Percentiles rank a stretch among this genome's conserved stretches.
These are phyloP conservation scores for Penicillium manginii DNA, from an alignment of 495 filamentous ascomycete genomes.

Conservation along the genomic window DNA sequence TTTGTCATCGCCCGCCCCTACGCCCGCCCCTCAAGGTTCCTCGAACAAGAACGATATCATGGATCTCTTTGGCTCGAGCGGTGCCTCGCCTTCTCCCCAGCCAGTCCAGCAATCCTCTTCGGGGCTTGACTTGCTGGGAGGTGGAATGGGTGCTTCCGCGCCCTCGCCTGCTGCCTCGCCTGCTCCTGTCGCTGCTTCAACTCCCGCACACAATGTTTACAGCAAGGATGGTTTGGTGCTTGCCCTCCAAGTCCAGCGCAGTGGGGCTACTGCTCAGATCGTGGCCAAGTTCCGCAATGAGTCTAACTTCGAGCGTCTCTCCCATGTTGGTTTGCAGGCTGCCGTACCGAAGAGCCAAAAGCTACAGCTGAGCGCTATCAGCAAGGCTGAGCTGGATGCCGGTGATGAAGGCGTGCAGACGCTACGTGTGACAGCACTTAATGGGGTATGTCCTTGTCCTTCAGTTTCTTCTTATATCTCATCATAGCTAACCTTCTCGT, in stretches of 20 bases:
- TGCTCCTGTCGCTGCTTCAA: constrained; percentile 43
- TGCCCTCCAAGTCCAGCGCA: constrained; percentile 79
- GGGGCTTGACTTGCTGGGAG: constrained; percentile 53
- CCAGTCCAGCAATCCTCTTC: constrained; percentile 43
- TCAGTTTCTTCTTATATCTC: not conserved
- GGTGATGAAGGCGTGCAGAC: constrained; percentile 84
- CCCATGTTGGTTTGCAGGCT: constrained; percentile 80
- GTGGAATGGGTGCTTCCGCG: constrained; percentile 48
- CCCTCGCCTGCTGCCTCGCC: constrained; percentile 40
- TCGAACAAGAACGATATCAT: constrained; percentile 80
- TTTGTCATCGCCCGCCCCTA: constrained; percentile 58
- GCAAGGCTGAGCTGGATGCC: constrained; percentile 69
- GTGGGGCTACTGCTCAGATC: constrained; percentile 70
- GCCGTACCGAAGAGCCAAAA: constrained; percentile 96
- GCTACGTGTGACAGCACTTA: constrained; percentile 82
- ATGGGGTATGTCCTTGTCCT: constrained; percentile 70
- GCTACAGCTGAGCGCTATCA: constrained; percentile 86
- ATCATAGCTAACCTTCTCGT: constrained; percentile 13
- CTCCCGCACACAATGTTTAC: constrained; percentile 68
- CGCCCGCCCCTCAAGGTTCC: constrained; percentile 46
- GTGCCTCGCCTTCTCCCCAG: constrained; percentile 42
- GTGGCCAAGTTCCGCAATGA: constrained; percentile 81
- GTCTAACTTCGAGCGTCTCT: constrained; percentile 64
- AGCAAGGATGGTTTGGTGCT: constrained; percentile 83
- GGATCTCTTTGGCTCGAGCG: constrained; percentile 69